Conservation (phyloP, 2,329 filamentous ascomycete species). For the Thielaviopsis euricoi region DNA sequence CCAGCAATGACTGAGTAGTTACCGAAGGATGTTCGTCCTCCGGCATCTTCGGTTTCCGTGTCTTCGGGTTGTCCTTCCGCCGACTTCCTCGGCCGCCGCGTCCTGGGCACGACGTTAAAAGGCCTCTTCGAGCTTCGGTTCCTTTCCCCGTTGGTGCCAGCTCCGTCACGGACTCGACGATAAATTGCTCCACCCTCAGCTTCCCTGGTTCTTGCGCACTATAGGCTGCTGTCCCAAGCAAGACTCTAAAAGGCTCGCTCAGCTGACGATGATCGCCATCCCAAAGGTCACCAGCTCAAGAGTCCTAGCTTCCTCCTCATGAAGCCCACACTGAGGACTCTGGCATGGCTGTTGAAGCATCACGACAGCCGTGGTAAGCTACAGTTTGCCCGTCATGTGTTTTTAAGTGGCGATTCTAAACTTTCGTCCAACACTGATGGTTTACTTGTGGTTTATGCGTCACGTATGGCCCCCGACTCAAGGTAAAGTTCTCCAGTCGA, state of each 20-base stretch:
- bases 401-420: neutral
- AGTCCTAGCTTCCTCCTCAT: neutral
- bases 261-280: constrained; percentile 7
- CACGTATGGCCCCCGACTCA: neutral
- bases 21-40: no score
- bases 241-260: constrained; percentile 2
- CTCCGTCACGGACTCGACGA: constrained; percentile 4
- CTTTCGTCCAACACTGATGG: neutral
- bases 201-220: neutral
- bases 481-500: neutral
- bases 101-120: constrained; percentile 28
- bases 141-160: neutral
- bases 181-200: neutral
- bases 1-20: no score
- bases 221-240: neutral
- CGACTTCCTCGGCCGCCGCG: no score
- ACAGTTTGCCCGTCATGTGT: neutral
- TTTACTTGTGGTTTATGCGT: neutral
- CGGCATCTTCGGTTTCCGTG: no score
- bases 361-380: neutral
- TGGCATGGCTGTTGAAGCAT: neutral
- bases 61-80: no score
- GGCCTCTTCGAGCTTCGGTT: constrained; percentile 14
- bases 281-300: constrained; percentile 7
- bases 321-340: neutral